These are phyloP conservation scores for Flaveria brownii DNA, from an alignment of 129 eudicot genomes.

Conservation along the genomic window DNA sequence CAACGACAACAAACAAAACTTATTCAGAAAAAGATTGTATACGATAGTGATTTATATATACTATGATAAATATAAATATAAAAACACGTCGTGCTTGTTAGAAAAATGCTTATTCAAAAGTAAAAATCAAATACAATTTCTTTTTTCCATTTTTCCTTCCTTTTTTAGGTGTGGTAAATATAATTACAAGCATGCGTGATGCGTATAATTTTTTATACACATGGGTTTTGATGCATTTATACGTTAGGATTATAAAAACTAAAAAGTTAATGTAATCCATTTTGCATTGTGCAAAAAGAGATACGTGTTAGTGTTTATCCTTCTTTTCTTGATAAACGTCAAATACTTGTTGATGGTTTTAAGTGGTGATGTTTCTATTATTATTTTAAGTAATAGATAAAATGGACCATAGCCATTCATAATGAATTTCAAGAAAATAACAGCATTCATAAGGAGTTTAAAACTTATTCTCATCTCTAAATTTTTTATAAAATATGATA, in stretches of 20 bases:
- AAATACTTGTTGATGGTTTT: slow-evolving; percentile 1
- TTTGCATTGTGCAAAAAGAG: slow-evolving; percentile 38
- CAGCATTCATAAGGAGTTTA: too few relatives aligned
- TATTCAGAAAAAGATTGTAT: background rate
- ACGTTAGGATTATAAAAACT: background rate
- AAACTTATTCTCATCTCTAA: too few relatives aligned
- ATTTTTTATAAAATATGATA: too few relatives aligned
- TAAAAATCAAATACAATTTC: background rate
- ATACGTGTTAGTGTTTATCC: slow-evolving; percentile 30
- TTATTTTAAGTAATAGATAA: background rate
- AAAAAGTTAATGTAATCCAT: slow-evolving; percentile 11
- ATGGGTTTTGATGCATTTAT: slow-evolving; percentile 36
- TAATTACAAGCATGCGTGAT: slow-evolving; percentile 40
- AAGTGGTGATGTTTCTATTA: background rate
- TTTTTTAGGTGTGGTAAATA: slow-evolving; percentile 25
- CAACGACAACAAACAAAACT: slow-evolving; percentile 8
- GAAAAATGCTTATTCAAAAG: background rate
- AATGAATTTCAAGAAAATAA: too few relatives aligned
- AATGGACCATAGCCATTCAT: too few relatives aligned
- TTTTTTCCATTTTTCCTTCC: background rate
- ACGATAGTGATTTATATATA: background rate
- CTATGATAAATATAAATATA: background rate
- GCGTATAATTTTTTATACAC: slow-evolving; percentile 36
- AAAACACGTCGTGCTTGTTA: background rate
- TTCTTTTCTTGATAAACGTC: slow-evolving; percentile 29